Percentiles rank a stretch among this genome's conserved stretches.
These are phyloP conservation scores for Mycena indigotica DNA, from an alignment of 768 basidiomycete genomes.

Conservation along the genomic window DNA sequence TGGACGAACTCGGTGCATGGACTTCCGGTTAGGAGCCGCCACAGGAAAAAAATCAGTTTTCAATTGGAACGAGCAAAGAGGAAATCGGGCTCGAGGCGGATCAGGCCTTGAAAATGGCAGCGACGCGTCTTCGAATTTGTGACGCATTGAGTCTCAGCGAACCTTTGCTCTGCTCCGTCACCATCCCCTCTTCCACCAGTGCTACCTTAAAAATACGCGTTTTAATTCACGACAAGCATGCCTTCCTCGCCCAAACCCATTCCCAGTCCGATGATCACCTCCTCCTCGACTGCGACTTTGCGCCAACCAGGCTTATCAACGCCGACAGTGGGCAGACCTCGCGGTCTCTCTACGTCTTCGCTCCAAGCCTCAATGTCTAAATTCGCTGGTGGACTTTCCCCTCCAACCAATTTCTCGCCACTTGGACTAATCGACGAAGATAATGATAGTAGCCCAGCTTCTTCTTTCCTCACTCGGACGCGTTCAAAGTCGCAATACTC, in stretches of 20 bases:
- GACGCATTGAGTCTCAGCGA: background rate
- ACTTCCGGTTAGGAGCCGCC: too few relatives aligned
- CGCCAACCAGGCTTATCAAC: slow-evolving; percentile 4
- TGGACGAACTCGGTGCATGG: too few relatives aligned
- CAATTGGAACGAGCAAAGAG: too few relatives aligned
- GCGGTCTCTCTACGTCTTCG: slow-evolving; percentile 17
- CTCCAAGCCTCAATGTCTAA: background rate
- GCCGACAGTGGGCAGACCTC: slow-evolving; percentile 10
- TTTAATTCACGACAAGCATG: slow-evolving; percentile 10
- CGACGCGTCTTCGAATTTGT: background rate
- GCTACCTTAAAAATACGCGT: slow-evolving; percentile 16
- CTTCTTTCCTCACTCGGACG: slow-evolving; percentile 21
- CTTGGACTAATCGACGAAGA: slow-evolving; percentile 18
- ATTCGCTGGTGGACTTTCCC: background rate
- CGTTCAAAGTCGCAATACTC: slow-evolving; percentile 19
- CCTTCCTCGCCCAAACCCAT: slow-evolving; percentile 4
- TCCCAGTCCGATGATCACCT: slow-evolving; percentile 14
- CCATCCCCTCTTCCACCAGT: slow-evolving; percentile 10
- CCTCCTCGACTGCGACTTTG: slow-evolving; percentile 15
- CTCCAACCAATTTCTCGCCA: slow-evolving; percentile 1
- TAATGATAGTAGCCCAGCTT: slow-evolving; percentile 11
- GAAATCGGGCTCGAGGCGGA: too few relatives aligned
- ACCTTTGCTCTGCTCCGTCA: background rate
- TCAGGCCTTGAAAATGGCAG: background rate
- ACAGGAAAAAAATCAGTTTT: too few relatives aligned